These are phyloP conservation scores for Cercophora samala DNA, from an alignment of 495 filamentous ascomycete species.

Conservation along the genomic window DNA sequence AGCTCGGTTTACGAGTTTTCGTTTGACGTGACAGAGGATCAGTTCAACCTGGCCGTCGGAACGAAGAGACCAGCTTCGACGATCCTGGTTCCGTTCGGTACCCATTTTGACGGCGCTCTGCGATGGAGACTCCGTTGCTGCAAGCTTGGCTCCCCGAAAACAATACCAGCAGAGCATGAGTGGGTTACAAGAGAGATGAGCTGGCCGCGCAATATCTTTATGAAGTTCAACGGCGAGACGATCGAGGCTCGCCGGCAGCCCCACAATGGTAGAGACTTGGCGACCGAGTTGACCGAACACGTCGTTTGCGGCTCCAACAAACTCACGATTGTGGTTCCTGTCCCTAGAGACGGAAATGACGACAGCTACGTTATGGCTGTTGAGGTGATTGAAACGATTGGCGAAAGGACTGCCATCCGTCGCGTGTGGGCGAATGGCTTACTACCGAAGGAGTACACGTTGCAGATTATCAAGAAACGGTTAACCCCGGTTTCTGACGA, in stretches of 20 bases:
- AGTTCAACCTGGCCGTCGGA: slow-evolving; percentile 27
- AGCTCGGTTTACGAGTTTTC: slow-evolving; percentile 30
- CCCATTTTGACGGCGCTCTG: slow-evolving; percentile 39
- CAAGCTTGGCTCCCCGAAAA: slow-evolving; percentile 6
- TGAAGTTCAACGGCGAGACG: slow-evolving; percentile 61
- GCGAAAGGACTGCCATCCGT: slow-evolving; percentile 48
- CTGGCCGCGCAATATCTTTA: slow-evolving; percentile 72
- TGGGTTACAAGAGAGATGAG: slow-evolving; percentile 61
- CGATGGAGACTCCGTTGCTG: slow-evolving; percentile 43
- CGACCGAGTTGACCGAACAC: slow-evolving; percentile 66
- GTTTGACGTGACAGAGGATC: slow-evolving; percentile 35
- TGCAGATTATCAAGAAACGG: slow-evolving; percentile 49
- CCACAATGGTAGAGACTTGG: slow-evolving; percentile 70
- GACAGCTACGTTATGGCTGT: slow-evolving; percentile 56
- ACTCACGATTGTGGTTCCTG: slow-evolving; percentile 54
- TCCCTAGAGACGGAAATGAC: slow-evolving; percentile 34
- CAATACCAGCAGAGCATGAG: slow-evolving; percentile 33
- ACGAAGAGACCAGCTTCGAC: slow-evolving; percentile 16
- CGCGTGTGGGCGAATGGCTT: slow-evolving; percentile 34
- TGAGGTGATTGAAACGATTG: slow-evolving; percentile 56
- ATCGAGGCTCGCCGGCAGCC: slow-evolving; percentile 59
- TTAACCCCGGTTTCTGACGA: slow-evolving; percentile 46
- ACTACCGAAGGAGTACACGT: slow-evolving; percentile 37
- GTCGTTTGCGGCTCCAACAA: slow-evolving; percentile 53
- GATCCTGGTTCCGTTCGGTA: slow-evolving; percentile 28